Conservation (phyloP, 2,329 filamentous ascomycete genomes). For the Ophiostoma ulmi region DNA sequence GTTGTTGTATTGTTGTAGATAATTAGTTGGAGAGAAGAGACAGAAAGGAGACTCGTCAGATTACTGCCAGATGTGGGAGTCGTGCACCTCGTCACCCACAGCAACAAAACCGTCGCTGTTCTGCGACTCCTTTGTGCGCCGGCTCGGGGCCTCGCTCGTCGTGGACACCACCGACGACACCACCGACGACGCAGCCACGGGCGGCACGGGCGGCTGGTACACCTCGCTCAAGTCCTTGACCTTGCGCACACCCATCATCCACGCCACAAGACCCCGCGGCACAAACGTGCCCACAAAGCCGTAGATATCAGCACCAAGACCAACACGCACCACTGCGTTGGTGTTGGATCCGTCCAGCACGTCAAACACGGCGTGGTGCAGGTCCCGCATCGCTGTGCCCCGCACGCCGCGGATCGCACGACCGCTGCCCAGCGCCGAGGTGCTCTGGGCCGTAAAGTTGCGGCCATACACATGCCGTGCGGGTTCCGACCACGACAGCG, state of each 20-base stretch:
- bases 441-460: slow-evolving; percentile 55
- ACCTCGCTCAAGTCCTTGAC: slow-evolving; percentile 54
- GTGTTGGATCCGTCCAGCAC: slow-evolving; percentile 65
- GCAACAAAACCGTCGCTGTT: slow-evolving; percentile 45
- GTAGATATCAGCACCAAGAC: slow-evolving; percentile 78
- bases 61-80: slow-evolving; percentile 47
- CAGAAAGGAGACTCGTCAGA: not conserved
- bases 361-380: slow-evolving; percentile 88
- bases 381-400: slow-evolving; percentile 67
- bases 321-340: slow-evolving; percentile 66
- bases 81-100: slow-evolving; percentile 42
- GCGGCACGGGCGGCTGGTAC: slow-evolving; percentile 42
- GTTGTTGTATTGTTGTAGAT: not conserved
- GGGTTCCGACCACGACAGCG: slow-evolving; percentile 59
- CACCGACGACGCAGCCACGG: slow-evolving; percentile 32
- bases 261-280: slow-evolving; percentile 72
- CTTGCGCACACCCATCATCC: slow-evolving; percentile 80
- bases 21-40: not conserved
- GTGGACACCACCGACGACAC: slow-evolving; percentile 16
- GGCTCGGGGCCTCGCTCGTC: slow-evolving; percentile 27
- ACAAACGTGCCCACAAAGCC: slow-evolving; percentile 78
- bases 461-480: slow-evolving; percentile 57
- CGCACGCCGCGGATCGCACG: slow-evolving; percentile 53
- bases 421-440: slow-evolving; percentile 52
- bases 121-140: slow-evolving; percentile 26